A percentile compares a stretch with the other conserved stretches of the same genome.
Conservation (phyloP, 768 basidiomycete genomes). For the Tricholoma bakamatsutake region DNA sequence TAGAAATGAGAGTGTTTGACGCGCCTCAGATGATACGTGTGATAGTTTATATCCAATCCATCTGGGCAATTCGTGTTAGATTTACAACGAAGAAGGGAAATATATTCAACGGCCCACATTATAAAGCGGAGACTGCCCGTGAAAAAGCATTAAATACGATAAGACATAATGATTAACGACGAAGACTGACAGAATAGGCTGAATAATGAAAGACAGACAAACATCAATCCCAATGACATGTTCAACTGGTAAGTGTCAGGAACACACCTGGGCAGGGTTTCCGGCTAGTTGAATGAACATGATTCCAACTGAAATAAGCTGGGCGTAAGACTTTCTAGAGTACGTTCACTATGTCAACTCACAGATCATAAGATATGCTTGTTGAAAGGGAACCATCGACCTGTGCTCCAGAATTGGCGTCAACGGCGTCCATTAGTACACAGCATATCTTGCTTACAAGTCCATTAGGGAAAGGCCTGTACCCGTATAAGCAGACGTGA, state of each 20-base stretch:
- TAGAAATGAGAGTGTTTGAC: conserved; percentile 62
- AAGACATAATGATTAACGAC: background rate
- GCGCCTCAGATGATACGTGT: conserved; percentile 34
- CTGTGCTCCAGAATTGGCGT: conserved; percentile 16
- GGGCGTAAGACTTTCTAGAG: background rate
- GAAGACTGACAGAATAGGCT: conserved; percentile 56
- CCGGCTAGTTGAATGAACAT: conserved; percentile 67
- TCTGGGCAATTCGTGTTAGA: conserved; percentile 26
- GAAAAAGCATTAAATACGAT: background rate
- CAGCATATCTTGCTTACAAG: conserved; percentile 25
- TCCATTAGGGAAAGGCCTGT: conserved; percentile 69
- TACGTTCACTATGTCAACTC: conserved; percentile 7
- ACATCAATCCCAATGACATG: background rate
- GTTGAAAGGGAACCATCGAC: conserved; percentile 67
- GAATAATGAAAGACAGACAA: background rate
- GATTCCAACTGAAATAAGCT: conserved; percentile 34
- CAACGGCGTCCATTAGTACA: background rate
- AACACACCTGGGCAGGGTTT: conserved; percentile 66
- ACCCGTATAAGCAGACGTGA: conserved; percentile 53
- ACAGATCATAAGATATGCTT: conserved; percentile 61
- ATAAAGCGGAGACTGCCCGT: conserved; percentile 46
- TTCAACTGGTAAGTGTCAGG: background rate
- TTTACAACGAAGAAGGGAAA: background rate
- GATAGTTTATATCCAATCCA: conserved; percentile 57
- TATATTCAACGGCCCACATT: conserved; percentile 37